phyloP scores from a whole-genome alignment of 805 yeast genomes.

The Trichomonascus vanleenenianus region DNA sequence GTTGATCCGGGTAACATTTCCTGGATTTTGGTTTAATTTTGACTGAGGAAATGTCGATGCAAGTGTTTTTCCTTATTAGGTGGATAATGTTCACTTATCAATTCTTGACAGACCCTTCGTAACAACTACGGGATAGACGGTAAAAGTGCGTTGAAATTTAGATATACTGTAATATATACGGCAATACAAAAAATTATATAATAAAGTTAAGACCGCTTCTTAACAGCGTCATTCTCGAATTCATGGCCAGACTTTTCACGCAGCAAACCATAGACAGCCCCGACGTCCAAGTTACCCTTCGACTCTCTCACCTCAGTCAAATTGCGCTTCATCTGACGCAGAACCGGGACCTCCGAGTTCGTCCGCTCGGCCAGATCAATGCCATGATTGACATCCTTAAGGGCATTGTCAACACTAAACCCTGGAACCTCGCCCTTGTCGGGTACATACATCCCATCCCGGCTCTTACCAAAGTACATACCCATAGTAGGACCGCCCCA shows the following conservation, averaged over 20 bases:
- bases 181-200: neutral
- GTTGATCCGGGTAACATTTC: too few species aligned
- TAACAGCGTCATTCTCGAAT: constrained; percentile 20
- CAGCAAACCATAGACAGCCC: constrained; percentile 23
- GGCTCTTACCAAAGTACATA: constrained; percentile 14
- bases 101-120: too few species aligned
- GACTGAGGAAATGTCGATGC: too few species aligned
- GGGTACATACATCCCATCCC: constrained; percentile 14
- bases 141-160: too few species aligned
- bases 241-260: constrained; percentile 24
- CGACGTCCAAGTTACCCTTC: constrained; percentile 16
- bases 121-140: too few species aligned
- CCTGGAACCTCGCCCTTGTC: constrained; percentile 17
- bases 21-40: too few species aligned
- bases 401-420: constrained; percentile 20
- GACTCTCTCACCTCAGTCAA: constrained; percentile 13
- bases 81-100: too few species aligned
- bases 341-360: constrained; percentile 6
- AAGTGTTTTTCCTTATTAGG: too few species aligned
- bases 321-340: constrained; percentile 17
- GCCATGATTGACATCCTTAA: constrained; percentile 16
- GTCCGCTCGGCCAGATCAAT: constrained; percentile 12
- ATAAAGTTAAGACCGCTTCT: constrained; percentile 1
- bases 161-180: neutral
- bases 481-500: constrained; percentile 15